Base-by-base conservation (phyloP, 495 filamentous ascomycete species). In the Sphaerosporella brunnea region DNA sequence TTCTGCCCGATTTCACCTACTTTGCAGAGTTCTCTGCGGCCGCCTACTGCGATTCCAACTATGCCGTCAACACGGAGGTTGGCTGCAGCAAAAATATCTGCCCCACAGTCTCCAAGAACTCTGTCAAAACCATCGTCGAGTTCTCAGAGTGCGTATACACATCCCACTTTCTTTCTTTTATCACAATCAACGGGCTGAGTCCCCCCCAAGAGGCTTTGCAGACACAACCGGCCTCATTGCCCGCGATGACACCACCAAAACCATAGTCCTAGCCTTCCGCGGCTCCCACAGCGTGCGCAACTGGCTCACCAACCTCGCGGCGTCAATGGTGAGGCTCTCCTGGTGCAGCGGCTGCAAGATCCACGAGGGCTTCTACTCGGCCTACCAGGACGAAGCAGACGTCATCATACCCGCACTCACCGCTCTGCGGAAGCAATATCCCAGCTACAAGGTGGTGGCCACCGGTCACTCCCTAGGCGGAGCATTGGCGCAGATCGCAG, bases 191-290 rank as follows among this genome's bases (percentile, higher is more conserved):
- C n/a, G n/a, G n/a, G n/a, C n/a, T n/a, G n/a, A n/a, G n/a, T n/a
- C n/a, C n/a, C n/a, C n/a, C n/a, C n/a, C n/a, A n/a, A 45, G 13
- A 81, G 74, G 66, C 26, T 37, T 64, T 5, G 73, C 78, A 4
- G 79, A 82, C 51, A 72, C 73, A 11, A 69, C 75, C 10, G 84
- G 84, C 26, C 81, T 77, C 55, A 61, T 86, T n/a, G 77, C 75
- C 10, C 63, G 68, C 18, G 84, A 90, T 62, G 57, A 62, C 19
- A 76, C 71, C 23, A 76, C 73, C 53, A 49, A 67, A 18, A 52
- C 73, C 11, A 77, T 87, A 37, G 70, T 87, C 25, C 62, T 84
- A 35, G 69, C 78, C 13, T 79, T 85, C 66, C 73, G 78, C 23
- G 84, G 84, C 50, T 72, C 71, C 21, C 53, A 67, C 11, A 75